Conservation (phyloP, 345 rosid species). For the Triadica sebifera region DNA sequence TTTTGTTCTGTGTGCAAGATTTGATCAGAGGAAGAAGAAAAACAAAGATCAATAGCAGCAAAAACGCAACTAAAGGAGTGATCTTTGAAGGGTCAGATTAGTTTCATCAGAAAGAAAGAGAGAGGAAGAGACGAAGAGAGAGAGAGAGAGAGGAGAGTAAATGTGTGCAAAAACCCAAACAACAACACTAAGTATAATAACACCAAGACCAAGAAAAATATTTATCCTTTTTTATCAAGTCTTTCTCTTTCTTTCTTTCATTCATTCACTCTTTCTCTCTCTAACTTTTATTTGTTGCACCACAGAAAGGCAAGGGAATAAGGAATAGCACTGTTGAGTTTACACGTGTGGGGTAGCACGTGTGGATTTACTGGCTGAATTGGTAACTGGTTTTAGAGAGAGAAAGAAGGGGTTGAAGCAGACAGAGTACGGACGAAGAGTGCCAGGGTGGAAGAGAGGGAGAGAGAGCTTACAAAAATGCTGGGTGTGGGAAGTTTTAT, state of each 20-base stretch:
- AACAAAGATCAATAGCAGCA: neutral
- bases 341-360: conserved; percentile 28
- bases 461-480: conserved; percentile 31
- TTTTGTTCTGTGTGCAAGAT: neutral
- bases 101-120: neutral
- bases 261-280: conserved; percentile 39
- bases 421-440: conserved; percentile 46
- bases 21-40: neutral
- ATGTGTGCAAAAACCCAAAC: conserved; percentile 23
- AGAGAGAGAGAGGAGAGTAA: neutral
- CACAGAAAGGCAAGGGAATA: conserved; percentile 32
- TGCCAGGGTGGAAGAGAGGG: conserved; percentile 44
- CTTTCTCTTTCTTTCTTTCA: neutral
- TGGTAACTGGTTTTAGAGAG: conserved; percentile 40
- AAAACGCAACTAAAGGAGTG: conserved; percentile 10
- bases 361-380: conserved; percentile 44
- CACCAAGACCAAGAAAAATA: conserved; percentile 15
- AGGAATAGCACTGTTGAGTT: conserved; percentile 1
- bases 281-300: conserved; percentile 66
- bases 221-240: conserved; percentile 4
- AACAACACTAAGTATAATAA: conserved; percentile 2
- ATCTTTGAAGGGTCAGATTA: conserved; percentile 18
- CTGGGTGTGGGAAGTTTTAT: conserved; percentile 52
- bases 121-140: neutral
- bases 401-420: neutral